These are phyloP conservation scores for Bathelium albidoporum DNA, from an alignment of 495 filamentous ascomycete species.

Conservation along the genomic window DNA sequence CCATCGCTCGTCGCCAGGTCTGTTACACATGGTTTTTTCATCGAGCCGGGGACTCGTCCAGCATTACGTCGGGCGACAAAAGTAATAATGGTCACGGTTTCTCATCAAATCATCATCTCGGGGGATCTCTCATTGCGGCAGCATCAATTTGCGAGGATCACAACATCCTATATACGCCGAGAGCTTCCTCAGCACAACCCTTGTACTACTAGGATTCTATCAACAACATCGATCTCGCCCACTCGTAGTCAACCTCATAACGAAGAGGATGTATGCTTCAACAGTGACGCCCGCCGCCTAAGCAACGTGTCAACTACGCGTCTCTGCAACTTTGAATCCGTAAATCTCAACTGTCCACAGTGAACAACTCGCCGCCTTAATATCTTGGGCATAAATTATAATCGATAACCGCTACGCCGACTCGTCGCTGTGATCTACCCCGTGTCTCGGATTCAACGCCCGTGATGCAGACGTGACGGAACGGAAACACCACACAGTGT, in stretches of 20 bases:
- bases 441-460: background rate
- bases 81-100: background rate
- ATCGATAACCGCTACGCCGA: background rate
- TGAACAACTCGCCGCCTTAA: background rate
- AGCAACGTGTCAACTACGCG: background rate
- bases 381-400: background rate
- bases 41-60: too few relatives aligned
- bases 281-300: constrained; percentile 1
- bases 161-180: background rate
- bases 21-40: too few relatives aligned
- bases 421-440: background rate
- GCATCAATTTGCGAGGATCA: constrained; percentile 4
- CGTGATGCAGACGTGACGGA: background rate
- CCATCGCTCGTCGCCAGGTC: too few relatives aligned
- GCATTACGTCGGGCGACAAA: background rate
- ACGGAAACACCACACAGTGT: too few relatives aligned
- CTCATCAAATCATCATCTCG: background rate
- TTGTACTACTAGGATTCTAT: constrained; percentile 3
- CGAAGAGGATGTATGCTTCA: background rate
- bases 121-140: background rate
- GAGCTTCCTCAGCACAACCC: background rate
- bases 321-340: too few relatives aligned
- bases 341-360: background rate
- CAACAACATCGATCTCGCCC: background rate
- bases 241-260: background rate